Evolutionary conservation across 495 filamentous ascomycete species (phyloP).

Genomic region (Aspergillus conjunctus): DNA sequence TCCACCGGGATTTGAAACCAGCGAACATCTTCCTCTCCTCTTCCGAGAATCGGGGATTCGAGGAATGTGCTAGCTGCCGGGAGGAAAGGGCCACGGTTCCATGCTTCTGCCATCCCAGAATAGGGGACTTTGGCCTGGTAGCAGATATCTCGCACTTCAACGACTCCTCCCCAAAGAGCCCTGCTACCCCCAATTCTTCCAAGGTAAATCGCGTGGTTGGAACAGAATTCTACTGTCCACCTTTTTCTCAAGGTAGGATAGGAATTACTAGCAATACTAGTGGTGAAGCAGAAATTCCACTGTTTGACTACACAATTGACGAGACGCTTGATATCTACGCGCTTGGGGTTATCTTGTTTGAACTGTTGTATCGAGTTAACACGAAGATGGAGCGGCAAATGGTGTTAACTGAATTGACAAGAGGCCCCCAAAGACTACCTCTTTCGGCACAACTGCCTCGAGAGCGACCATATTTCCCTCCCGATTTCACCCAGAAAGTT

Average conservation of each 20-base stretch:
- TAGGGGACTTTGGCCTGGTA: slow-evolving; percentile 58
- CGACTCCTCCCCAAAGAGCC: slow-evolving; percentile 22
- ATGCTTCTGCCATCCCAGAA: slow-evolving; percentile 51
- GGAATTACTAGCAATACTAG: not conserved
- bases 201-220: slow-evolving; percentile 44
- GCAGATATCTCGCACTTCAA: slow-evolving; percentile 53
- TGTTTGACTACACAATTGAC: slow-evolving; percentile 39
- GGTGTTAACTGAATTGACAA: slow-evolving; percentile 48
- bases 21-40: slow-evolving; percentile 66
- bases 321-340: slow-evolving; percentile 58
- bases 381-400: slow-evolving; percentile 59
- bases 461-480: slow-evolving; percentile 31
- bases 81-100: slow-evolving; percentile 22
- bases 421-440: slow-evolving; percentile 22
- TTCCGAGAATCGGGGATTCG: slow-evolving; percentile 29
- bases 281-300: not conserved
- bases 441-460: not conserved
- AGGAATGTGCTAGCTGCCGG: slow-evolving; percentile 38
- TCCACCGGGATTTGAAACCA: slow-evolving; percentile 72
- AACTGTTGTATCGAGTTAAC: slow-evolving; percentile 51
- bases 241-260: slow-evolving; percentile 22
- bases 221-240: slow-evolving; percentile 52
- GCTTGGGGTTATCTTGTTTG: slow-evolving; percentile 56
- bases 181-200: slow-evolving; percentile 20
- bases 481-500: slow-evolving; percentile 42